Percentiles rank a stretch among this genome's conserved stretches.
phyloP scores from a whole-genome alignment of 805 yeast genomes.

The Huiozyma sinensis region DNA sequence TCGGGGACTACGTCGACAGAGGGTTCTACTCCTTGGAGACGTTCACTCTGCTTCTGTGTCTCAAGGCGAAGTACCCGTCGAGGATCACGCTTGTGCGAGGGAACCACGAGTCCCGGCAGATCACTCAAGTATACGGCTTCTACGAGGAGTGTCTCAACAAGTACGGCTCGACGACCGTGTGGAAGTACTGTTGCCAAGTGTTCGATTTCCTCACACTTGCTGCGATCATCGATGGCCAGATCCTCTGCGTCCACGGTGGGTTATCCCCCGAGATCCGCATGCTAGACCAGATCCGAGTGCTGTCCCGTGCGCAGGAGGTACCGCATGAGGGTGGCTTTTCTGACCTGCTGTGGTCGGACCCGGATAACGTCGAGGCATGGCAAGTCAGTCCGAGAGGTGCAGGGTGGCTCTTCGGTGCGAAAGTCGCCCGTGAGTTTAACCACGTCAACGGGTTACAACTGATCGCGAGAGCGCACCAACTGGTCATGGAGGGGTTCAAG shows the following conservation, averaged over 20 bases:
- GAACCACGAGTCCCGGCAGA: conserved; percentile 95
- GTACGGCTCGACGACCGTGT: conserved; percentile 88
- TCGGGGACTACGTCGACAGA: conserved; percentile 95
- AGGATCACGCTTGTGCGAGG: conserved; percentile 88
- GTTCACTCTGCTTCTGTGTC: conserved; percentile 84
- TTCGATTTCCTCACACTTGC: conserved; percentile 90
- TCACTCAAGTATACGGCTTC: conserved; percentile 97
- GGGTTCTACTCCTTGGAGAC: conserved; percentile 96
- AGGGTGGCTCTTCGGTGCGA: conserved; percentile 93
- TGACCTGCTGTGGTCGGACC: conserved; percentile 96
- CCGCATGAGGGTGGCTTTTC: conserved; percentile 99
- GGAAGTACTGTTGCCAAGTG: conserved; percentile 95
- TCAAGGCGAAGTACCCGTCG: conserved; percentile 79
- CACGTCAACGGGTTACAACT: conserved; percentile 82
- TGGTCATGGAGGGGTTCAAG: conserved; percentile 96
- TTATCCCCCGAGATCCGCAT: conserved; percentile 93
- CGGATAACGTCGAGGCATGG: conserved; percentile 97
- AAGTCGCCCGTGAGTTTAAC: conserved; percentile 91
- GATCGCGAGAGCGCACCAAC: conserved; percentile 94
- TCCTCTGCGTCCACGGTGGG: conserved; percentile 95
- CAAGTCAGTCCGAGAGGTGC: conserved; percentile 98
- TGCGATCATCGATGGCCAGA: conserved; percentile 90
- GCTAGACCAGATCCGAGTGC: conserved; percentile 91
- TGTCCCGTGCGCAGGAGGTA: conserved; percentile 93
- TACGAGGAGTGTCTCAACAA: conserved; percentile 91